Percentiles rank a stretch among this genome's conserved stretches.
phyloP scores from a whole-genome alignment of 306 rosid species.

The Bauhinia variegata region DNA sequence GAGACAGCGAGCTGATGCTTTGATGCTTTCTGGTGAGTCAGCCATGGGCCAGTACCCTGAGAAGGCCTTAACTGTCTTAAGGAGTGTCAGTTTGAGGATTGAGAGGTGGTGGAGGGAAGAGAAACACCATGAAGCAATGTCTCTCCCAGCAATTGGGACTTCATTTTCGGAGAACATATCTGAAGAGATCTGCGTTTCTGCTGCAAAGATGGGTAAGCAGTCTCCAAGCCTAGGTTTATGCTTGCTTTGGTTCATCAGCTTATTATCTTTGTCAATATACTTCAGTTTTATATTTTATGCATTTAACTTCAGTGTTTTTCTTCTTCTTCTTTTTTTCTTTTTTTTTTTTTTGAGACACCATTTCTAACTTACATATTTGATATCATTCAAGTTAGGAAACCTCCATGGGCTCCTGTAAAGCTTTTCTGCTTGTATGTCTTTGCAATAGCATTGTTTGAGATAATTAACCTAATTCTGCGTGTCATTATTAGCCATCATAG shows the following conservation, averaged over 20 bases:
- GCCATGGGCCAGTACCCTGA: conserved; percentile 99
- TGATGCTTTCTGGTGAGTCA: conserved; percentile 99
- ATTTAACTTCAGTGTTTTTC: not conserved
- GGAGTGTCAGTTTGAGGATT: conserved; percentile 96
- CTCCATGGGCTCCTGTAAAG: conserved; percentile 3
- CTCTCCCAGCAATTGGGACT: conserved; percentile 72
- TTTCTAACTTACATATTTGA: not conserved
- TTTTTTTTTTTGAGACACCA: not conserved
- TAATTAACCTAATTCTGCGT: not conserved
- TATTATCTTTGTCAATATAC: not conserved
- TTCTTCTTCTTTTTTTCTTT: no score
- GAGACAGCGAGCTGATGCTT: conserved; percentile 96
- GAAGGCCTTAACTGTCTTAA: conserved; percentile 88
- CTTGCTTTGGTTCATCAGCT: conserved; percentile 22
- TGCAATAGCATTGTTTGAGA: not conserved
- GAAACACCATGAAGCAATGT: conserved; percentile 82
- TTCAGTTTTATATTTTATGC: not conserved
- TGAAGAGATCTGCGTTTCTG: conserved; percentile 93
- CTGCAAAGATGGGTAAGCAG: conserved; percentile 96
- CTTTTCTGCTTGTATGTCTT: conserved; percentile 24
- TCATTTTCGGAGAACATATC: conserved; percentile 82
- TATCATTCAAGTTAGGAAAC: conserved; percentile 10
- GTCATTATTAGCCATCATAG: not conserved
- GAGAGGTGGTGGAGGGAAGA: conserved; percentile 99
- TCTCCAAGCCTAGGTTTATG: conserved; percentile 27